Evolutionary conservation across 306 rosid species (phyloP).

Genomic region (Prunus salicina): DNA sequence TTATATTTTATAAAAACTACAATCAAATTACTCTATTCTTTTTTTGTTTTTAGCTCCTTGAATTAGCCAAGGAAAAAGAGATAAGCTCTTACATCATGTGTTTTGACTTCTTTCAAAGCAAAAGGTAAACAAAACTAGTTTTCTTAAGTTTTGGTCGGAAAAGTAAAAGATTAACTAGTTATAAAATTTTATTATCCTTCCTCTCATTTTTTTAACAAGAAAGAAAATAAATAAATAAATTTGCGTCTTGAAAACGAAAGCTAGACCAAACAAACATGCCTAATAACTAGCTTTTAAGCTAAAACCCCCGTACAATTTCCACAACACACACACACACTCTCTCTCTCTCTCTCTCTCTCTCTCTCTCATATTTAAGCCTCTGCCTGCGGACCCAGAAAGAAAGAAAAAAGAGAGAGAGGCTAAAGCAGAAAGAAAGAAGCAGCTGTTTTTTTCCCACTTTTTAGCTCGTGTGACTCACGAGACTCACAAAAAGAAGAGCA

Average conservation of each 20-base stretch:
- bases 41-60: too few relatives aligned
- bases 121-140: not conserved
- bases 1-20: too few relatives aligned
- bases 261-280: not conserved
- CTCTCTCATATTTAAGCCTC: not conserved
- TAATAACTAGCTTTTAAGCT: not conserved
- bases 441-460: not conserved
- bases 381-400: not conserved
- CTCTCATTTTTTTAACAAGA: not conserved
- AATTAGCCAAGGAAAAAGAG: not conserved
- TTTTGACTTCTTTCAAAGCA: not conserved
- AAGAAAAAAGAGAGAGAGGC: not conserved
- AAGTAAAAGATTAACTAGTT: not conserved
- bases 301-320: not conserved
- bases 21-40: too few relatives aligned
- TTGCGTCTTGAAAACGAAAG: constrained; percentile 12
- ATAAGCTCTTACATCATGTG: not conserved
- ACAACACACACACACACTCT: not conserved
- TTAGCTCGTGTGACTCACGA: constrained; percentile 48
- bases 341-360: too few relatives aligned
- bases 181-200: not conserved
- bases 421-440: not conserved
- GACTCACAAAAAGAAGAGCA: constrained; percentile 12
- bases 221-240: not conserved
- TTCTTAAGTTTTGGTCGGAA: not conserved